phyloP scores from a whole-genome alignment of 371 early-diverging fungal species.

The Lichtheimia ramosa region DNA sequence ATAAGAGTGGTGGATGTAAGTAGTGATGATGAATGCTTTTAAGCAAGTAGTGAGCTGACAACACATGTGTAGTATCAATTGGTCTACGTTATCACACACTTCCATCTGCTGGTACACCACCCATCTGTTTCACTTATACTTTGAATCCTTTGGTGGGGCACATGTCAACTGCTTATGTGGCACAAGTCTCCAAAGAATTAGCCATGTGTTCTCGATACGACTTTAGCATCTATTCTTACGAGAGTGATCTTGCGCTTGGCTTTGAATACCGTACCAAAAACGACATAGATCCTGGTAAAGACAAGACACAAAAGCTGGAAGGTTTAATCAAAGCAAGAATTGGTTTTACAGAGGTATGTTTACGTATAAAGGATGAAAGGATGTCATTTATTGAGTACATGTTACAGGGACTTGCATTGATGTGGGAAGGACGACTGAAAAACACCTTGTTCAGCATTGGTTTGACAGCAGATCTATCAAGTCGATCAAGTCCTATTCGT shows the following conservation, averaged over 20 bases:
- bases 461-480: conserved; percentile 53
- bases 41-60: not conserved
- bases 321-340: conserved; percentile 65
- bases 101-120: conserved; percentile 48
- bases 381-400: not conserved
- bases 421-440: conserved; percentile 71
- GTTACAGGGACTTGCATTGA: conserved; percentile 53
- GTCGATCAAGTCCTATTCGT: conserved; percentile 46
- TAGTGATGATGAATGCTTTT: not conserved
- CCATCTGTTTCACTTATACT: conserved; percentile 73
- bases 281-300: conserved; percentile 16
- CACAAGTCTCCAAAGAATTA: conserved; percentile 68
- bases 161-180: conserved; percentile 77
- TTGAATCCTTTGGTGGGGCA: conserved; percentile 90
- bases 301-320: conserved; percentile 39
- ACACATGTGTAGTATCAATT: conserved; percentile 54
- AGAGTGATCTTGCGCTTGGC: conserved; percentile 83
- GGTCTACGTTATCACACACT: conserved; percentile 71
- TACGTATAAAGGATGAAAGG: not conserved
- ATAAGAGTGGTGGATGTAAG: conserved; percentile 87
- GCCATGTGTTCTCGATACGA: conserved; percentile 82
- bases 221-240: conserved; percentile 86
- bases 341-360: conserved; percentile 43
- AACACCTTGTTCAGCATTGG: conserved; percentile 63
- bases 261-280: conserved; percentile 62